Base-by-base conservation (phyloP, 495 filamentous ascomycete species). In the Annulohypoxylon stygium region DNA sequence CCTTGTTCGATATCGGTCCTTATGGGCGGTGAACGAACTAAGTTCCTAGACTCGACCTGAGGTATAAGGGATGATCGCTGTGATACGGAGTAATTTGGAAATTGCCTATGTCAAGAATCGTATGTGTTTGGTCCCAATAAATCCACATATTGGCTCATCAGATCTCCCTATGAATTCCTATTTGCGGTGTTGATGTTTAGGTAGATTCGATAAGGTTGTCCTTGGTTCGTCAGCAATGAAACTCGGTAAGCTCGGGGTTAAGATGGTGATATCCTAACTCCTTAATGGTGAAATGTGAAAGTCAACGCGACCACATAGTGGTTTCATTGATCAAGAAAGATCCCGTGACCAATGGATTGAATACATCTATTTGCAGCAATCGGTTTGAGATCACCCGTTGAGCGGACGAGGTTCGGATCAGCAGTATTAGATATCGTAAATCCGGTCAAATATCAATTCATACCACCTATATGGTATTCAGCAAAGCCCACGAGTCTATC, bases 1-100 rank as follows among this genome's bases (percentile, higher is more conserved):
- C 61, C 69, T 41, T 57, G 62, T 62, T 66, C 30, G 7, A 43
- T 54, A 69, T 37, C 7, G 37, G 41, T 34, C 55, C 57, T 34
- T 36, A 18, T 7, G 51, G 25, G 43, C 55, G 65, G 54, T 67
- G 54, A 67, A 30, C 39, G 30, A 11, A 16, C 30, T 14, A 16
- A 45, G 12, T 50, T 25, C n/a, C 20, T 16, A 33, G 18, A 47
- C 18, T 65, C 1, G 36, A 36, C 48, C 43, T n/a, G 41, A n/a
- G 12, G 30, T 4, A 23, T 30, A 41, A 51, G 60, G 54, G 53
- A 64, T 50, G 20, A 57, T 64, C 39, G 58, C 26, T 25, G 57
- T 61, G 7, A 41, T 18, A 34, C 61, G 47, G 57, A 11, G 65
- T 45, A 61, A 26, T 10, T 26, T 16, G 6, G 30, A 20, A 34